Conservation (phyloP, 495 filamentous ascomycete genomes). For the Podospora appendiculata region DNA sequence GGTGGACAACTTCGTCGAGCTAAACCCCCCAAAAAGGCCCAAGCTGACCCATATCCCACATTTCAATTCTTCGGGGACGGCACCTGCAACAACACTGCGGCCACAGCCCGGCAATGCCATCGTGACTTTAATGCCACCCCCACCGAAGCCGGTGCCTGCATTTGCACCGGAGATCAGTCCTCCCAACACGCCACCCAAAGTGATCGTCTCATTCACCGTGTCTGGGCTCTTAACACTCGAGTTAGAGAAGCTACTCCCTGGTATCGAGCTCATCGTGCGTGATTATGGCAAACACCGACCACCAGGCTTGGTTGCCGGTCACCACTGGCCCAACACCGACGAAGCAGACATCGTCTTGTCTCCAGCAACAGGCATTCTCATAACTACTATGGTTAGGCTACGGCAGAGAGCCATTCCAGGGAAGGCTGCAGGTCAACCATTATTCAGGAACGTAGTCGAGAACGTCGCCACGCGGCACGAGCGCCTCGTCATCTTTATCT, state of each 20-base stretch:
- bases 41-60: slow-evolving; percentile 21
- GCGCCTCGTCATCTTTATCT: slow-evolving; percentile 61
- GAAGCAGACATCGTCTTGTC: slow-evolving; percentile 78
- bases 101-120: not conserved
- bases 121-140: slow-evolving; percentile 6
- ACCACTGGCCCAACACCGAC: slow-evolving; percentile 28
- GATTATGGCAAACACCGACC: slow-evolving; percentile 42
- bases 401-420: slow-evolving; percentile 67
- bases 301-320: slow-evolving; percentile 18
- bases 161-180: slow-evolving; percentile 10
- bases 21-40: slow-evolving; percentile 26
- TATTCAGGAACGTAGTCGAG: slow-evolving; percentile 50
- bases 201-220: slow-evolving; percentile 44
- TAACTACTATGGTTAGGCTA: slow-evolving; percentile 65
- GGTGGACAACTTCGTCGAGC: slow-evolving; percentile 37
- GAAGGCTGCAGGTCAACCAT: slow-evolving; percentile 29
- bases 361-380: slow-evolving; percentile 57
- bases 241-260: slow-evolving; percentile 44
- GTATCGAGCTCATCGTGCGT: slow-evolving; percentile 50
- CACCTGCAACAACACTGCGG: not conserved
- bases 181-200: slow-evolving; percentile 19
- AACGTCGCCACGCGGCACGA: slow-evolving; percentile 57
- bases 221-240: slow-evolving; percentile 36
- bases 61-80: slow-evolving; percentile 3
- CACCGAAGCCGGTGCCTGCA: slow-evolving; percentile 12